Conservation (phyloP, 2,329 filamentous ascomycete species). For the Ceratocystis eucalypticola region DNA sequence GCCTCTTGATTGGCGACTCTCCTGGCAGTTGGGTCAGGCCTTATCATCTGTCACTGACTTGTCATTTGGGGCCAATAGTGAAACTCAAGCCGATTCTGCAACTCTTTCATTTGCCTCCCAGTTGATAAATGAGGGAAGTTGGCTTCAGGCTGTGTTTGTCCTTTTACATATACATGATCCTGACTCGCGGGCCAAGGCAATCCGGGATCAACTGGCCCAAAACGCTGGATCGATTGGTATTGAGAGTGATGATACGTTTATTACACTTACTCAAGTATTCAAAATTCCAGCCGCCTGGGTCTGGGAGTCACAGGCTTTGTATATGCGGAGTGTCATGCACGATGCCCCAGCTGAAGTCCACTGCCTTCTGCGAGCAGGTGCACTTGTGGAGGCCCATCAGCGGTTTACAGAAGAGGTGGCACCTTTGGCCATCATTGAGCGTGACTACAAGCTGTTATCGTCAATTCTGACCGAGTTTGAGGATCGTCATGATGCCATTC, state of each 20-base stretch:
- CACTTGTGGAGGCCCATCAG: conserved; percentile 68
- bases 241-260: conserved; percentile 40
- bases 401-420: conserved; percentile 72
- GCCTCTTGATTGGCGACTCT: conserved; percentile 59
- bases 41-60: conserved; percentile 40
- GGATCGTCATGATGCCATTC: conserved; percentile 45
- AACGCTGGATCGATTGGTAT: conserved; percentile 55
- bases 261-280: conserved; percentile 47
- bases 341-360: conserved; percentile 60
- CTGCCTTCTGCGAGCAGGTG: conserved; percentile 64
- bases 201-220: conserved; percentile 60
- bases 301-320: conserved; percentile 73
- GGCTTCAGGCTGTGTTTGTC: conserved; percentile 61
- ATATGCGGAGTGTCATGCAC: conserved; percentile 59
- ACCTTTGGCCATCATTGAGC: conserved; percentile 67
- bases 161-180: conserved; percentile 59
- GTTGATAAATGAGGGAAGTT: conserved; percentile 49
- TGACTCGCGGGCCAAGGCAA: conserved; percentile 47
- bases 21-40: conserved; percentile 72
- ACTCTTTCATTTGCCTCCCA: conserved; percentile 53
- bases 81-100: conserved; percentile 50
- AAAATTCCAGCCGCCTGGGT: conserved; percentile 67
- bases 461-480: conserved; percentile 60
- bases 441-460: conserved; percentile 58
- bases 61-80: conserved; percentile 39